These are phyloP conservation scores for Glaciozyma antarctica DNA, from an alignment of 768 basidiomycete species.

Conservation along the genomic window DNA sequence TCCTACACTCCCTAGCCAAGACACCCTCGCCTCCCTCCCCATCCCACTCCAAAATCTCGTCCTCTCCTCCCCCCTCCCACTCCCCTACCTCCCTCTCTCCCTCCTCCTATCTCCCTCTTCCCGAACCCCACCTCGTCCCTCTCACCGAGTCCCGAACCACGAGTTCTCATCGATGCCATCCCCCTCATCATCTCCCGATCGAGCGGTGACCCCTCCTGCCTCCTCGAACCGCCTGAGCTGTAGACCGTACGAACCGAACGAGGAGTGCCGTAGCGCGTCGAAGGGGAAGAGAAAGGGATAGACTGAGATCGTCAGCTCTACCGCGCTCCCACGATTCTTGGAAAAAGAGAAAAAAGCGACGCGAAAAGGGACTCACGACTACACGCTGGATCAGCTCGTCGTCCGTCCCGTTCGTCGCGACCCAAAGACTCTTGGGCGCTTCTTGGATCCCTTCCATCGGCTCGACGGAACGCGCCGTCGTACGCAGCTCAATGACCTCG, in stretches of 20 bases:
- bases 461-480: neutral
- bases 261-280: too few species aligned
- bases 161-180: conserved; percentile 4
- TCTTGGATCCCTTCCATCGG: neutral
- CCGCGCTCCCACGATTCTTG: too few species aligned
- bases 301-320: too few species aligned
- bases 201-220: too few species aligned
- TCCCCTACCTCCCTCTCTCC: neutral
- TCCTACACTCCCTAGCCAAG: neutral
- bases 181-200: too few species aligned
- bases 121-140: neutral
- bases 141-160: conserved; percentile 12
- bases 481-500: conserved; percentile 3
- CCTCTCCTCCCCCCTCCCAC: neutral
- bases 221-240: too few species aligned
- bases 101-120: neutral
- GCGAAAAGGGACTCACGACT: conserved; percentile 12
- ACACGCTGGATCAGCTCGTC: conserved; percentile 2
- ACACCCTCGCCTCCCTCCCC: neutral
- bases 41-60: neutral
- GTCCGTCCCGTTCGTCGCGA: conserved; percentile 6
- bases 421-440: conserved; percentile 13
- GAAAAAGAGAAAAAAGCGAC: too few species aligned
- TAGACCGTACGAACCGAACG: too few species aligned
- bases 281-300: too few species aligned